These are phyloP conservation scores for Hericium erinaceus DNA, from an alignment of 768 basidiomycete genomes.

Conservation along the genomic window DNA sequence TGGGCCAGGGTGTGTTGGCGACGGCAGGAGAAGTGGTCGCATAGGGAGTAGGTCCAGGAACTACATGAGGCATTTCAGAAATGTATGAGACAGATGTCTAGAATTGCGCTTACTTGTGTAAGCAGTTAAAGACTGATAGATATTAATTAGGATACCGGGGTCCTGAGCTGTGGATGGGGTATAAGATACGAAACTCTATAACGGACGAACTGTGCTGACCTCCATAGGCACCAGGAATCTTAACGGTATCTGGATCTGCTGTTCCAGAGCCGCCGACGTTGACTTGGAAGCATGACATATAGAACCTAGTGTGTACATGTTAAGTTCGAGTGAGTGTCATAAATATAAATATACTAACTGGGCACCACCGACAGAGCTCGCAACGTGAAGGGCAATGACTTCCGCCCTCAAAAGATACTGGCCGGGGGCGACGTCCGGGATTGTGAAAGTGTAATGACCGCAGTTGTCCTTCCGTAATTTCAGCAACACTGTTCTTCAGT, in stretches of 20 bases:
- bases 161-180: slow-evolving; percentile 3
- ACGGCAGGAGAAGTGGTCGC: slow-evolving; percentile 30
- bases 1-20: slow-evolving; percentile 34
- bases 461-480: slow-evolving; percentile 32
- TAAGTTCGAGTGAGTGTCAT: not conserved
- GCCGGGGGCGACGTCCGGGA: slow-evolving; percentile 34
- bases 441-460: slow-evolving; percentile 43
- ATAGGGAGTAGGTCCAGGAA: slow-evolving; percentile 44
- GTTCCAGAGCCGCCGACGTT: slow-evolving; percentile 30
- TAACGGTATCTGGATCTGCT: slow-evolving; percentile 30
- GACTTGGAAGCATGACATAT: slow-evolving; percentile 41
- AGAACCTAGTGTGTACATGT: slow-evolving; percentile 21
- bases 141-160: slow-evolving; percentile 36
- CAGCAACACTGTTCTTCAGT: not conserved
- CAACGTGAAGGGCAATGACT: slow-evolving; percentile 44
- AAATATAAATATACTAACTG: slow-evolving; percentile 23
- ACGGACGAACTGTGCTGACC: slow-evolving; percentile 7
- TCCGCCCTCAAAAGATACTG: slow-evolving; percentile 42
- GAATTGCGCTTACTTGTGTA: slow-evolving; percentile 27
- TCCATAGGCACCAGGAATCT: slow-evolving; percentile 35
- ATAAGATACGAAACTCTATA: slow-evolving; percentile 5
- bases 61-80: slow-evolving; percentile 20
- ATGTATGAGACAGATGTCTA: not conserved
- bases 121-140: slow-evolving; percentile 32
- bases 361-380: slow-evolving; percentile 32